A percentile compares a stretch with the other conserved stretches of the same genome.
Conservation (phyloP, 441 rosid genomes). For the Croton laevigatus region DNA sequence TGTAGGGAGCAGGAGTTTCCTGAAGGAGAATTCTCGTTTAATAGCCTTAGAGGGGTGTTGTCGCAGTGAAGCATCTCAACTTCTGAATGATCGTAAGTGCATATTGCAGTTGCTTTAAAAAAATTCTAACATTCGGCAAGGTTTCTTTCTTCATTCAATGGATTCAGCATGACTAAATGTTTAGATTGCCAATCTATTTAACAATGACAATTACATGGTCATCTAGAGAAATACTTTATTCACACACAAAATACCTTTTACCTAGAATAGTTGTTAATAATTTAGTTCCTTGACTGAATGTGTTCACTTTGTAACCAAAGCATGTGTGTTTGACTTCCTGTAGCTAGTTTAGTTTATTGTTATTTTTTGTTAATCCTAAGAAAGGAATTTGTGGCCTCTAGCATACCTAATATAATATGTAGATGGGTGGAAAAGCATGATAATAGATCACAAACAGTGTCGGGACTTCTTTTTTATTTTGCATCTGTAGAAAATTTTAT, state of each 20-base stretch:
- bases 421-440: slow-evolving; percentile 5
- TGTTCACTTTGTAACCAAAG: neutral
- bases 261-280: neutral
- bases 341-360: too few relatives aligned
- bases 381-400: neutral
- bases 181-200: neutral
- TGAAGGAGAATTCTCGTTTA: slow-evolving; percentile 33
- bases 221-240: neutral
- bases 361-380: neutral
- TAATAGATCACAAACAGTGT: neutral
- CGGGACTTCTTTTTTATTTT: neutral
- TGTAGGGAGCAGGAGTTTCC: slow-evolving; percentile 29
- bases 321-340: neutral
- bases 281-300: neutral
- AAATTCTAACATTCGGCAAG: neutral
- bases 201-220: neutral
- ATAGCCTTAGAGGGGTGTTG: slow-evolving; percentile 51
- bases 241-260: neutral
- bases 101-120: slow-evolving; percentile 11
- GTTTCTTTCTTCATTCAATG: neutral
- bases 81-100: slow-evolving; percentile 56
- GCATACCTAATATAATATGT: neutral
- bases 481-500: neutral
- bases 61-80: slow-evolving; percentile 53
- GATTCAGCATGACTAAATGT: neutral